Evolutionary conservation across 495 filamentous ascomycete species (phyloP).

Genomic region (Penicillium macrosclerotiorum): DNA sequence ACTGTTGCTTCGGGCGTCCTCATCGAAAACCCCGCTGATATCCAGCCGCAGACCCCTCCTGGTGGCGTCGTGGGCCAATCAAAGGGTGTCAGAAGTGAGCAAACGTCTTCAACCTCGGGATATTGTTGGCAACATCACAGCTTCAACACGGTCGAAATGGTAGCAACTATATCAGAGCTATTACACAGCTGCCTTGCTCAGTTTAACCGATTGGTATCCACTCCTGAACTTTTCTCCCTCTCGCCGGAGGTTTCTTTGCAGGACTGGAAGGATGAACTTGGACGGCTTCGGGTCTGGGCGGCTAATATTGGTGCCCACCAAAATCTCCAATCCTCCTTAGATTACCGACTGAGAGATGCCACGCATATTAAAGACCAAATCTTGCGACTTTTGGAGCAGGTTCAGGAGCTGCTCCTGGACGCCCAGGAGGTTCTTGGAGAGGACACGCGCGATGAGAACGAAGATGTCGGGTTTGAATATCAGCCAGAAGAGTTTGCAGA

Average conservation of each 20-base stretch:
- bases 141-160: no score
- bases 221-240: not conserved
- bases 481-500: not conserved
- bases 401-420: slow-evolving; percentile 4
- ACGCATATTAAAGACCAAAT: slow-evolving; percentile 36
- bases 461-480: not conserved
- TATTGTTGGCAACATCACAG: no score
- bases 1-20: no score
- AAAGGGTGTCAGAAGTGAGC: no score
- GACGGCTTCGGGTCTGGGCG: slow-evolving; percentile 44
- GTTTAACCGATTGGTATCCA: not conserved
- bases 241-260: slow-evolving; percentile 7
- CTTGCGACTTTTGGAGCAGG: not conserved
- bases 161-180: not conserved
- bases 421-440: not conserved
- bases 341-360: slow-evolving; percentile 45
- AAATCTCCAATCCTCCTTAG: slow-evolving; percentile 39
- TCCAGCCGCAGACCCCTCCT: no score
- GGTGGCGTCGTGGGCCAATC: no score
- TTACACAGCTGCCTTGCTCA: not conserved
- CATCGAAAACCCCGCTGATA: no score
- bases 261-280: slow-evolving; percentile 30
- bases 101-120: no score
- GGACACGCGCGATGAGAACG: not conserved
- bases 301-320: slow-evolving; percentile 47